Evolutionary conservation across 2,329 filamentous ascomycete species (phyloP).

Genomic region (Xylaria sp.): DNA sequence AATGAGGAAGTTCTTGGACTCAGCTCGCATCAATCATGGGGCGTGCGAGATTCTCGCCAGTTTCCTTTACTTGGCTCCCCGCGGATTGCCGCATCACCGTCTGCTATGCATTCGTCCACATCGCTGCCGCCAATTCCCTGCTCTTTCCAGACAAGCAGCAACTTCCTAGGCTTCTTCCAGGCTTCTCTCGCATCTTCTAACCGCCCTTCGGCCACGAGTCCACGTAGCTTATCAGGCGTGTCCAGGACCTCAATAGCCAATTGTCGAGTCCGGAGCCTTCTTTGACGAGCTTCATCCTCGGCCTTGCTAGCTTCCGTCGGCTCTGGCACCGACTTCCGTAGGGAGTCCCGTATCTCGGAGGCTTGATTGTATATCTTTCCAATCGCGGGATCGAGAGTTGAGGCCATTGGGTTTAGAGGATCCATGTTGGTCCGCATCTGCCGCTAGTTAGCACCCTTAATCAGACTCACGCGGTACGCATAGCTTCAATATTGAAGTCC

Average conservation of each 20-base stretch:
- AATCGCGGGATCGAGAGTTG: conserved; percentile 78
- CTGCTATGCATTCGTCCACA: conserved; percentile 63
- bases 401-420: conserved; percentile 77
- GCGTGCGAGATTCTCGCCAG: conserved; percentile 41
- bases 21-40: conserved; percentile 33
- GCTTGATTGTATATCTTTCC: conserved; percentile 76
- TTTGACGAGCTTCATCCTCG: conserved; percentile 50
- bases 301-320: conserved; percentile 56
- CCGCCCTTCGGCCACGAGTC: conserved; percentile 68
- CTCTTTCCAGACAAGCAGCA: conserved; percentile 66
- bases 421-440: conserved; percentile 86
- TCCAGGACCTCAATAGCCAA: conserved; percentile 72
- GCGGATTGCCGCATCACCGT: conserved; percentile 64
- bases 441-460: conserved; percentile 20
- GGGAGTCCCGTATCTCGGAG: conserved; percentile 63
- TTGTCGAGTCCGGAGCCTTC: conserved; percentile 59
- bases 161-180: conserved; percentile 64
- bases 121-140: conserved; percentile 66
- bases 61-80: conserved; percentile 45
- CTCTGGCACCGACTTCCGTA: conserved; percentile 60
- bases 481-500: not conserved
- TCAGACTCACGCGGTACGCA: not conserved
- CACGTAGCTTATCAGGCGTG: conserved; percentile 68
- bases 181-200: conserved; percentile 68
- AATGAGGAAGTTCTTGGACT: not conserved